Base-by-base conservation (phyloP, 371 early-diverging fungal species). In the Mucor sp. region DNA sequence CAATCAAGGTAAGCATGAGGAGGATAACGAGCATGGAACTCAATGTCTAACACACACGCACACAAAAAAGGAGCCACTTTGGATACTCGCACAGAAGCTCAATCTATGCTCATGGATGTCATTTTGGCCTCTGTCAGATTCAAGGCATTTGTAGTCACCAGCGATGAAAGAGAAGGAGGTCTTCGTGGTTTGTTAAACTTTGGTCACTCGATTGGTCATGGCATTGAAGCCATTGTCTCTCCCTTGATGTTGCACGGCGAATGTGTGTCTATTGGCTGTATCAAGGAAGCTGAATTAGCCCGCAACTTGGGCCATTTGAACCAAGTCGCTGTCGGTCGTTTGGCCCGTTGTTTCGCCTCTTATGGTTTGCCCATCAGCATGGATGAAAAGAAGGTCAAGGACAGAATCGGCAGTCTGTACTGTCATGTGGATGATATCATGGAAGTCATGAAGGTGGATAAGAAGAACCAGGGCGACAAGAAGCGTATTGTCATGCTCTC, bases 151-250 rank as follows among this genome's bases (percentile, higher is more conserved):
- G 95, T 98, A 14, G 99, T 97, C 17, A 96, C 97, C 0, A 85
- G 89, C 44, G 99, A 98, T 79, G 99, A 97, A 80, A 90, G 95
- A 67, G 99, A 98, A 80, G 89, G 93, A 25, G 98, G 97, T 11
- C 84, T 98, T 72, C 93, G 99, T 53, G 96, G 97, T 28, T 79
- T 98, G 53, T 89, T 98, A 62, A 98, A 98, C 76, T 98, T 97
- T 87, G 99, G 99, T 5, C 99, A 98, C 78, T 90, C 97, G 3
- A 89, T 98, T 65, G 99, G 99, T 33, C 99, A 98, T 62, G 99
- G 96, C 47, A 93, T 97, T 62, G 99, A 98, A 80, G 97, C 96
- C 19, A 87, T 95, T 21, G 85, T 96, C 27, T 86, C 95, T 14
- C 98, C 98, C 6, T 84, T 91, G 60, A 71, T 97, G 75, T 90